These are phyloP conservation scores for Leucoagaricus sp. DNA, from an alignment of 1,284 basidiomycete species.

Conservation along the genomic window DNA sequence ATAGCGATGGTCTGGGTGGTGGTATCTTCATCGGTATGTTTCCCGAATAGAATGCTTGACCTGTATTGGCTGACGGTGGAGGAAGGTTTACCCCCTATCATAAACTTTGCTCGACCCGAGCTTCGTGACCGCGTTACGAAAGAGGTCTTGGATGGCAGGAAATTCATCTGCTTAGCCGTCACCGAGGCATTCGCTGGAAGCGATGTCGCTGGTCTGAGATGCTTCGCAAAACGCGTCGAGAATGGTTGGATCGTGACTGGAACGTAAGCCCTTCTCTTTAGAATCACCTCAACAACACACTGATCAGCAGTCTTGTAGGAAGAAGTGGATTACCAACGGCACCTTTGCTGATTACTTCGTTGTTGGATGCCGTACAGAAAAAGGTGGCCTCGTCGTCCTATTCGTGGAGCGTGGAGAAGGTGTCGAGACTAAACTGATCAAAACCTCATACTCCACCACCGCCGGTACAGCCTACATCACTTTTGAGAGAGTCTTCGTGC, in stretches of 20 bases:
- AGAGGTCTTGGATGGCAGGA: constrained; percentile 74
- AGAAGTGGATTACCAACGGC: constrained; percentile 57
- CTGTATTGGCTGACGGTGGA: constrained; percentile 16
- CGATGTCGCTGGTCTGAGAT: constrained; percentile 59
- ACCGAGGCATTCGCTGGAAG: constrained; percentile 74
- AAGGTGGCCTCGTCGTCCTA: constrained; percentile 78
- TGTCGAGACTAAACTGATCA: constrained; percentile 84
- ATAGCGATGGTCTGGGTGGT: constrained; percentile 42
- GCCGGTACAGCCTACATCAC: constrained; percentile 86
- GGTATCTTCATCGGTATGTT: constrained; percentile 34
- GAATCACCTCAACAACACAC: no score
- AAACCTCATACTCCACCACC: constrained; percentile 76
- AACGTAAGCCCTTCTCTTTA: constrained; percentile 54
- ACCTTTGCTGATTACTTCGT: constrained; percentile 55
- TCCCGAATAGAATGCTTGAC: not conserved
- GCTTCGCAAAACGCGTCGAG: constrained; percentile 35
- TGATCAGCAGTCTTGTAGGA: not conserved
- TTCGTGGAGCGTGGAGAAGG: constrained; percentile 70
- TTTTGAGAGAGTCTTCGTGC: constrained; percentile 86
- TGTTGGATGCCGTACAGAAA: constrained; percentile 58
- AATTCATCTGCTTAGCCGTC: constrained; percentile 69
- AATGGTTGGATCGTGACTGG: constrained; percentile 43
- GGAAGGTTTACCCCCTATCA: constrained; percentile 65
- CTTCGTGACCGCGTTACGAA: constrained; percentile 70
- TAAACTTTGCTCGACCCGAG: constrained; percentile 74